Conservation (phyloP, 495 filamentous ascomycete genomes). For the Xanthoparmelia taractica region DNA sequence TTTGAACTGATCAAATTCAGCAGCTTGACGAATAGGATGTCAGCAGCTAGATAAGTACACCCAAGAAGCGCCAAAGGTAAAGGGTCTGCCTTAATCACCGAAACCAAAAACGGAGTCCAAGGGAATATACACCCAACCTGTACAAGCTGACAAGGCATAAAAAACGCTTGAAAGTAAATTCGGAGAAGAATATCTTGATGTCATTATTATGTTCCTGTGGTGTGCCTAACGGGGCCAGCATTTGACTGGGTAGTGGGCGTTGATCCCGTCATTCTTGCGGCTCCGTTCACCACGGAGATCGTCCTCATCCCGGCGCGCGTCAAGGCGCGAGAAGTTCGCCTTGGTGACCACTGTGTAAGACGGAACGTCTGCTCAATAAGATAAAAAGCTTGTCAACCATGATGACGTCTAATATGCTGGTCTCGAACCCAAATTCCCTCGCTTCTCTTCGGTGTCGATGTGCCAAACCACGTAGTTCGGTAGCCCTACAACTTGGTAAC, state of each 20-base stretch:
- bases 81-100: background rate
- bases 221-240: background rate
- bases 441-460: conserved; percentile 96
- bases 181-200: conserved; percentile 2
- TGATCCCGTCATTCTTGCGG: background rate
- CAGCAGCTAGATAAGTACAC: conserved; percentile 6
- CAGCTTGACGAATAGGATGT: background rate
- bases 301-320: background rate
- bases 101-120: background rate
- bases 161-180: conserved; percentile 8
- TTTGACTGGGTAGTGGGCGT: background rate
- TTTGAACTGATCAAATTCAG: background rate
- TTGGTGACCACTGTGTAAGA: background rate
- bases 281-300: background rate
- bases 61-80: background rate
- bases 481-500: conserved; percentile 83
- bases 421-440: conserved; percentile 55
- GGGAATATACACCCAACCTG: conserved; percentile 1
- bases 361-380: conserved; percentile 3
- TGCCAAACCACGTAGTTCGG: conserved; percentile 99
- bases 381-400: background rate
- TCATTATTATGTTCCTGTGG: background rate
- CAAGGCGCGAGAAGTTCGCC: background rate
- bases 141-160: conserved; percentile 10
- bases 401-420: conserved; percentile 18